Evolutionary conservation across 345 rosid genomes (phyloP).

Genomic region (Clarkia xantiana): DNA sequence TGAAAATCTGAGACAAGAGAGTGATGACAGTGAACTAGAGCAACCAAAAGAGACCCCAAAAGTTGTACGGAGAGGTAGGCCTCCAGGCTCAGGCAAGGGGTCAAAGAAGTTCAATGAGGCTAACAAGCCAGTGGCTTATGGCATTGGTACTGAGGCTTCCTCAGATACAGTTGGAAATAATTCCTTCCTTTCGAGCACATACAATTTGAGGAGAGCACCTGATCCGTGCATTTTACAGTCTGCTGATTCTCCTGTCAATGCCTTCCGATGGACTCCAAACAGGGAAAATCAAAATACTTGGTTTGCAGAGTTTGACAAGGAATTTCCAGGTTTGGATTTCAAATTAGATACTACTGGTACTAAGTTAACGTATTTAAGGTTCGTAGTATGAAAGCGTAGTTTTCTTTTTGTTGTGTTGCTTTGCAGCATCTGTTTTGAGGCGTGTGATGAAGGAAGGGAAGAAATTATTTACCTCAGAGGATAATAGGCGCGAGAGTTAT

Average conservation of each 20-base stretch:
- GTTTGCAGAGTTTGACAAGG: constrained; percentile 75
- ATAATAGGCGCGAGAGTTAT: constrained; percentile 67
- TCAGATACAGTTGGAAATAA: constrained; percentile 56
- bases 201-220: constrained; percentile 52
- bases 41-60: constrained; percentile 29
- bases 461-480: constrained; percentile 63
- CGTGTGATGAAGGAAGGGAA: constrained; percentile 71
- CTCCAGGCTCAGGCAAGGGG: constrained; percentile 46
- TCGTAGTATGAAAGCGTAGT: background rate
- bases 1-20: constrained; percentile 82
- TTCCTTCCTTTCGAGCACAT: constrained; percentile 25
- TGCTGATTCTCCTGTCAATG: constrained; percentile 38
- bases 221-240: constrained; percentile 34
- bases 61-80: constrained; percentile 56
- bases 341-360: background rate
- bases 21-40: constrained; percentile 71
- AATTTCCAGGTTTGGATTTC: constrained; percentile 58
- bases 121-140: constrained; percentile 32
- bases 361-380: background rate
- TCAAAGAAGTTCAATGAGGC: constrained; percentile 42
- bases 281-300: constrained; percentile 37
- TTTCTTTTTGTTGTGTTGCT: constrained; percentile 7
- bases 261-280: constrained; percentile 29
- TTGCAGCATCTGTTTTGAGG: constrained; percentile 82
- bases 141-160: constrained; percentile 42